Base-by-base conservation (phyloP, 805 yeast genomes). In the Metschnikowia lochheadii region DNA sequence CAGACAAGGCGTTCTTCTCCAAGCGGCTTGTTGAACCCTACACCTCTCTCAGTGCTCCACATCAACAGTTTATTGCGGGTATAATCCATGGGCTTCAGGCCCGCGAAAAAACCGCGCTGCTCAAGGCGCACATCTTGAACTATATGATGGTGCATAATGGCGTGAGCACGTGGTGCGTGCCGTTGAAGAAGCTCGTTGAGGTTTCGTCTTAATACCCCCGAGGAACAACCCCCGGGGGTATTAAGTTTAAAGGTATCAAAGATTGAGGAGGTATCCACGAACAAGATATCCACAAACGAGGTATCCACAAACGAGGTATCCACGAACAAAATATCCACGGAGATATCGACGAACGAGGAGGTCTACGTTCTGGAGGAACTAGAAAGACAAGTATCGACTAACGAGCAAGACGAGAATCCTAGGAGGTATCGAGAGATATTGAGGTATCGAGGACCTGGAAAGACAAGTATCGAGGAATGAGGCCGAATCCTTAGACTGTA, bases 141-240 rank as follows among this genome's bases (percentile, higher is more conserved):
- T 84, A 81, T 71, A 81, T 84, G 80, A 69, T 84, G 67, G 58
- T 67, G 2, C 80, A 82, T 56, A 76, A 74, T 40, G 83, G 86
- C 0, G 78, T 80, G 10, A 73, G 81, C 46, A 65, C 67, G 21
- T 87, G 95, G 95, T 81, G 87, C 53, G 73, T 81, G 23, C 85
- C 91, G 3, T 69, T 87, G 48, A 76, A 83, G 46, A 83, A 83
- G 61, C 63, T 85, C 3, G 52, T 63, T 44, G 56, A 52, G 51
- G 38, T 48, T 32, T 20, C 49, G 18, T 18, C 39, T 18, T 37
- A 37, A 7, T 23, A 7, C 10, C 7, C 23, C 23, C 7, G 7
- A 21, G 23, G 23, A 21, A 6, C 23, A 7, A 21, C 20, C n/a
- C n/a, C n/a, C n/a, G 7, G 13, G 37, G 37, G 17, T 15, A n/a